Percentiles rank a stretch among this genome's conserved stretches.
Conservation (phyloP, 257 asterid genomes). For the Penstemon davidsonii region DNA sequence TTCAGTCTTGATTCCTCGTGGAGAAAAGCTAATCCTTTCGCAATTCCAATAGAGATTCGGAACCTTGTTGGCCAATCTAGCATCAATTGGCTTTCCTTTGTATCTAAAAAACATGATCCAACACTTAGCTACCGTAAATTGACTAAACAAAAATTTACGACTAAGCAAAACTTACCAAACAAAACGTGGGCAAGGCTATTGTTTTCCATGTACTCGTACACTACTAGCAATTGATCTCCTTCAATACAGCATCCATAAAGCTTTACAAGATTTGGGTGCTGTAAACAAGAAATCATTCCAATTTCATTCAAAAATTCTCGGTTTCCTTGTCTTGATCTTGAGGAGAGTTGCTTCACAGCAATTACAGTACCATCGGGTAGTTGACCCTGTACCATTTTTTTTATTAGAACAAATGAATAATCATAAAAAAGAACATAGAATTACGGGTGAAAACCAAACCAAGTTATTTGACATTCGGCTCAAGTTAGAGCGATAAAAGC, state of each 20-base stretch:
- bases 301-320: conserved; percentile 82
- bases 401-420: conserved; percentile 25
- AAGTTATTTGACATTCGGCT: no score
- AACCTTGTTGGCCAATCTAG: conserved; percentile 85
- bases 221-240: conserved; percentile 74
- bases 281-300: conserved; percentile 80
- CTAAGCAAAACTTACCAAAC: conserved; percentile 45
- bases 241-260: conserved; percentile 83
- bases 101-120: conserved; percentile 35
- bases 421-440: background rate
- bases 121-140: background rate
- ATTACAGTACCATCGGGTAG: conserved; percentile 68
- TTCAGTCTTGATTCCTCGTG: conserved; percentile 83
- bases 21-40: conserved; percentile 83
- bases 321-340: conserved; percentile 79
- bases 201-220: conserved; percentile 85
- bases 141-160: background rate
- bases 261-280: conserved; percentile 86
- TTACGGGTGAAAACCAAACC: no score
- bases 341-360: conserved; percentile 88
- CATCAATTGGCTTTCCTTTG: conserved; percentile 52
- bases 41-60: conserved; percentile 70
- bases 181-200: conserved; percentile 78
- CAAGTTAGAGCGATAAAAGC: no score
- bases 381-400: conserved; percentile 50